These are phyloP conservation scores for Meyerozyma sp. DNA, from an alignment of 1,139 yeast species.

Conservation along the genomic window DNA sequence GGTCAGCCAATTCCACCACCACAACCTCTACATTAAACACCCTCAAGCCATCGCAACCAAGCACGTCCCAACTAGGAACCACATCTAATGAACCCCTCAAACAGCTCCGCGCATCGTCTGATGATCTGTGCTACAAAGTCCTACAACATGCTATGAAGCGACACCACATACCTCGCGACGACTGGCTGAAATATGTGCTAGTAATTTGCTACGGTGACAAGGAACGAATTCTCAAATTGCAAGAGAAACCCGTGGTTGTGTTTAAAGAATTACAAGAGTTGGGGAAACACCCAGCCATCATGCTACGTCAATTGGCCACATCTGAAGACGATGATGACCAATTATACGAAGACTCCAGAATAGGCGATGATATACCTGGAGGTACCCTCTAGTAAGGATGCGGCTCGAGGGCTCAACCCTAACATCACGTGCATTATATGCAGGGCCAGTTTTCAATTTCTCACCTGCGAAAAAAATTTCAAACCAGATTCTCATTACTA, in stretches of 20 bases:
- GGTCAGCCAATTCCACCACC: slow-evolving; percentile 18
- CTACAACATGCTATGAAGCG: slow-evolving; percentile 86
- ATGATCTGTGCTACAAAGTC: slow-evolving; percentile 87
- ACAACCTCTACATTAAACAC: slow-evolving; percentile 7
- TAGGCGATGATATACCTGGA: slow-evolving; percentile 51
- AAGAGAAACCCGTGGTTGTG: slow-evolving; percentile 86
- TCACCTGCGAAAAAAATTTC: slow-evolving; percentile 2
- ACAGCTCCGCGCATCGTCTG: slow-evolving; percentile 81
- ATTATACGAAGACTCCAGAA: slow-evolving; percentile 37
- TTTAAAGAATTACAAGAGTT: slow-evolving; percentile 82
- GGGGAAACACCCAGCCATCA: slow-evolving; percentile 88
- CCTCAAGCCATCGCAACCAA: slow-evolving; percentile 1
- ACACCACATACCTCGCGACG: slow-evolving; percentile 73
- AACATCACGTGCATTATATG: neutral
- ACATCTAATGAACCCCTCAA: slow-evolving; percentile 62
- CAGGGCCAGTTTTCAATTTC: neutral
- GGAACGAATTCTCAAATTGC: slow-evolving; percentile 76
- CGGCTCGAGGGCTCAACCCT: neutral
- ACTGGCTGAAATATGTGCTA: slow-evolving; percentile 85
- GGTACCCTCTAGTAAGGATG: slow-evolving; percentile 33
- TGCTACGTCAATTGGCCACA: slow-evolving; percentile 76
- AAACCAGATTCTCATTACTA: slow-evolving; percentile 4
- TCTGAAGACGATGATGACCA: slow-evolving; percentile 29
- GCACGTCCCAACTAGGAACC: slow-evolving; percentile 2
- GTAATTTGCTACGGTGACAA: slow-evolving; percentile 90